A percentile compares a stretch with the other conserved stretches of the same genome.
Evolutionary conservation across 495 filamentous ascomycete species (phyloP).

Genomic region (Oidiodendron maius): DNA sequence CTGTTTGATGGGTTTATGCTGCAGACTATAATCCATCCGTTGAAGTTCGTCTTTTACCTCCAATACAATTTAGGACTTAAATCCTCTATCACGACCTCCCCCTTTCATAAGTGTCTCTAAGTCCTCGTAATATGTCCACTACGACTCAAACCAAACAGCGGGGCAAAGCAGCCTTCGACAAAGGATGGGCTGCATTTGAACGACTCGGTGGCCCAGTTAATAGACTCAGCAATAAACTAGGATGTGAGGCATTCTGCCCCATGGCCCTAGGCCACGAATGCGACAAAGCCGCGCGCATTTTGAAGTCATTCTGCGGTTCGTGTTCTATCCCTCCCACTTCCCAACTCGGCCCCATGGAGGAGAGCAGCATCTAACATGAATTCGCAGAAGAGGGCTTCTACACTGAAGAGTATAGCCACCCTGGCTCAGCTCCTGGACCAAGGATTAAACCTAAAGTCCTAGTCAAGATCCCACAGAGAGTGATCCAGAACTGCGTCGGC

Average conservation of each 20-base stretch:
- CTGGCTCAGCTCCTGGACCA: constrained; percentile 35
- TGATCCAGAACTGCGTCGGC: constrained; percentile 69
- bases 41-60: too few relatives aligned
- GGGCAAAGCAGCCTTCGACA: constrained; percentile 39
- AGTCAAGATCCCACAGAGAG: constrained; percentile 67
- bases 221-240: constrained; percentile 64
- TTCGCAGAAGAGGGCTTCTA: constrained; percentile 38
- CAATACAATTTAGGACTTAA: too few relatives aligned
- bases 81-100: too few relatives aligned
- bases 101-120: too few relatives aligned
- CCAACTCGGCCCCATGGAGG: too few relatives aligned
- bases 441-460: constrained; percentile 60
- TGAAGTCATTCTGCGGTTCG: constrained; percentile 71
- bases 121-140: too few relatives aligned
- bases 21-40: too few relatives aligned
- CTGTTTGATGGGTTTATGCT: too few relatives aligned
- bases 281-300: constrained; percentile 75
- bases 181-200: constrained; percentile 36
- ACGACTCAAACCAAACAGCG: constrained; percentile 28
- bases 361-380: too few relatives aligned
- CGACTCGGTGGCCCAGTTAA: constrained; percentile 63
- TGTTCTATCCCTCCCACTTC: not conserved
- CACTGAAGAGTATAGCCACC: constrained; percentile 13
- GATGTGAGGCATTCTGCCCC: constrained; percentile 77
- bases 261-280: constrained; percentile 71